Conservation (phyloP, 2,329 filamentous ascomycete species). For the Alternaria conjuncta region DNA sequence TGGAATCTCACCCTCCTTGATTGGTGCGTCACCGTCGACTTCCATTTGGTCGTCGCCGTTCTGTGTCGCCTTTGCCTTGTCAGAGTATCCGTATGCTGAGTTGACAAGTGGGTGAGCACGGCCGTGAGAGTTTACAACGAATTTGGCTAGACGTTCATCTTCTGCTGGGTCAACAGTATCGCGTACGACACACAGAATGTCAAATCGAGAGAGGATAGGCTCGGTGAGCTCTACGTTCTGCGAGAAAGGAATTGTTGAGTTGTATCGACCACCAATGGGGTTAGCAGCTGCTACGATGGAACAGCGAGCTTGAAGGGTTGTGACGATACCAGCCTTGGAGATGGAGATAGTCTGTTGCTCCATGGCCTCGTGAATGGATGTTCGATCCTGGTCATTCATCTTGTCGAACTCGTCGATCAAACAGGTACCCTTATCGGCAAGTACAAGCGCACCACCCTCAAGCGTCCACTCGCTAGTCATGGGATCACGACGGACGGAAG, state of each 20-base stretch:
- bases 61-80: slow-evolving; percentile 29
- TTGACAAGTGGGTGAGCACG: slow-evolving; percentile 75
- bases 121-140: slow-evolving; percentile 93
- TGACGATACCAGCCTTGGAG: slow-evolving; percentile 97
- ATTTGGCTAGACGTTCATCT: slow-evolving; percentile 90
- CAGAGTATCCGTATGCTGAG: slow-evolving; percentile 41
- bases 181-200: slow-evolving; percentile 93
- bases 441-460: slow-evolving; percentile 91
- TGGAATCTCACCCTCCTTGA: slow-evolving; percentile 75
- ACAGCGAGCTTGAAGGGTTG: slow-evolving; percentile 92
- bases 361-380: slow-evolving; percentile 99
- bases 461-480: slow-evolving; percentile 97
- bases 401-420: slow-evolving; percentile 99
- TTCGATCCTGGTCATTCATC: slow-evolving; percentile 99
- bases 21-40: slow-evolving; percentile 56
- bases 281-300: slow-evolving; percentile 97
- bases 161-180: slow-evolving; percentile 92
- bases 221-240: slow-evolving; percentile 97
- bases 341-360: slow-evolving; percentile 99
- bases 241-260: slow-evolving; percentile 93
- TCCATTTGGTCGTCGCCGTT: slow-evolving; percentile 57
- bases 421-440: slow-evolving; percentile 93
- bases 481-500: slow-evolving; percentile 92
- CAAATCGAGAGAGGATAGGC: slow-evolving; percentile 96
- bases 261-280: slow-evolving; percentile 94